These are phyloP conservation scores for Entomophthora muscae DNA, from an alignment of 371 early-diverging fungal genomes.

Conservation along the genomic window DNA sequence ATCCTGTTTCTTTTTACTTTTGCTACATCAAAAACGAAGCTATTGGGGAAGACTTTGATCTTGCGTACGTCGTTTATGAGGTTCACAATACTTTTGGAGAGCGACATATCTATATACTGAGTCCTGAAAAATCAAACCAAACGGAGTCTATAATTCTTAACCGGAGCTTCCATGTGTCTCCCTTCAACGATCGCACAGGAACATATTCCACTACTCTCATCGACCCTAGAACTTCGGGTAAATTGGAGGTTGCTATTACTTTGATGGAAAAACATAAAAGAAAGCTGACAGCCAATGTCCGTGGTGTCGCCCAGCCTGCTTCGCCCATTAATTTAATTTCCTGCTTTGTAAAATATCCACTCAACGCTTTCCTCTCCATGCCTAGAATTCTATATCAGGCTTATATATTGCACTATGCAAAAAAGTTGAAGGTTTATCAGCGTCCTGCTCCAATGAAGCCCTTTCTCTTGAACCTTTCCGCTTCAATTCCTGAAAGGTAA, in stretches of 20 bases:
- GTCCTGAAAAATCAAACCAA: conserved; percentile 9
- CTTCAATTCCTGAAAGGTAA: conserved; percentile 9
- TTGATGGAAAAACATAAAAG: neutral
- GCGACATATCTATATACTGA: conserved; percentile 24
- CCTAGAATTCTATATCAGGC: conserved; percentile 32
- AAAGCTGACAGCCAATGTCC: neutral
- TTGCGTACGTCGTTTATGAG: conserved; percentile 21
- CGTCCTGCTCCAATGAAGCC: conserved; percentile 19
- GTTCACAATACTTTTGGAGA: conserved; percentile 40
- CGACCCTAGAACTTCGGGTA: conserved; percentile 10
- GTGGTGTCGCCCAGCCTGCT: conserved; percentile 14
- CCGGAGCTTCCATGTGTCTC: conserved; percentile 32
- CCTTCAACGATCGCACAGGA: conserved; percentile 34
- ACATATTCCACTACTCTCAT: conserved; percentile 19
- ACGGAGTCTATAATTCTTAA: neutral
- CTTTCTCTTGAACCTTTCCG: conserved; percentile 9
- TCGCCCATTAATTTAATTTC: conserved; percentile 9
- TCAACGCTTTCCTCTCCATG: conserved; percentile 25
- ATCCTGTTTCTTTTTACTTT: conserved; percentile 29
- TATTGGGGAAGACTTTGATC: neutral
- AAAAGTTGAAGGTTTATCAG: conserved; percentile 22
- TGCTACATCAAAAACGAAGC: conserved; percentile 12
- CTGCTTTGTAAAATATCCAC: conserved; percentile 16
- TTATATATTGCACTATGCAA: conserved; percentile 19
- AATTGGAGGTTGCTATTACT: conserved; percentile 4